Evolutionary conservation across 768 basidiomycete genomes (phyloP).

Genomic region (Tremella yokohamensis): DNA sequence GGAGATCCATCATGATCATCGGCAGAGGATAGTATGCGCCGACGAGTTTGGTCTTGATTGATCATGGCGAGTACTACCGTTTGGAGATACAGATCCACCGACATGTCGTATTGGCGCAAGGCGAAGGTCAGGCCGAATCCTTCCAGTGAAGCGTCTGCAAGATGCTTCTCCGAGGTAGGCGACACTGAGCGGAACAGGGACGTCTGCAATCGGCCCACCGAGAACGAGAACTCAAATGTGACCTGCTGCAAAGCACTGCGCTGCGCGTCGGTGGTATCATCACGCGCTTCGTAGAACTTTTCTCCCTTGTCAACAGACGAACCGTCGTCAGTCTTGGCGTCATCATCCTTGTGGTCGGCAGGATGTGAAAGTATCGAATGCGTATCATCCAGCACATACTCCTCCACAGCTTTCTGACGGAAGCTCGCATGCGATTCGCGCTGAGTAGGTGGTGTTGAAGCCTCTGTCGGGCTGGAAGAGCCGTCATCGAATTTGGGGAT

Average conservation of each 20-base stretch:
- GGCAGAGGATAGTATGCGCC: slow-evolving; percentile 40
- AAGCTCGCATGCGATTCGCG: slow-evolving; percentile 15
- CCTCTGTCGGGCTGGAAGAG: slow-evolving; percentile 4
- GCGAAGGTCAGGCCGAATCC: slow-evolving; percentile 72
- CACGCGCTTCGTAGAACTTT: slow-evolving; percentile 68
- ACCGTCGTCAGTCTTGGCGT: slow-evolving; percentile 21
- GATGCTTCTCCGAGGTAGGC: slow-evolving; percentile 63
- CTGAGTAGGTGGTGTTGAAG: slow-evolving; percentile 51
- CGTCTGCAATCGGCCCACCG: slow-evolving; percentile 75
- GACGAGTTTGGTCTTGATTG: slow-evolving; percentile 56
- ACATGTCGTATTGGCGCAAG: slow-evolving; percentile 78
- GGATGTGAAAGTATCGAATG: slow-evolving; percentile 35
- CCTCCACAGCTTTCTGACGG: slow-evolving; percentile 52
- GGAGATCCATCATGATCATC: slow-evolving; percentile 26
- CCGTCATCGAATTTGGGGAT: slow-evolving; percentile 74
- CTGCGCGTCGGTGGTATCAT: slow-evolving; percentile 60
- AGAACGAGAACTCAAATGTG: slow-evolving; percentile 79
- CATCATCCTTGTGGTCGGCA: slow-evolving; percentile 51
- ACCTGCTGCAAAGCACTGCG: slow-evolving; percentile 56
- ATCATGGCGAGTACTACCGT: slow-evolving; percentile 72
- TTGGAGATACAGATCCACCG: slow-evolving; percentile 73
- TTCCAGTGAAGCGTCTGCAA: slow-evolving; percentile 76
- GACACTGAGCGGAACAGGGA: slow-evolving; percentile 67
- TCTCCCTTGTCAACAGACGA: slow-evolving; percentile 23
- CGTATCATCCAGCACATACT: slow-evolving; percentile 60